Evolutionary conservation across 139 green algal species (phyloP).

Genomic region (Picochlorum sp.): DNA sequence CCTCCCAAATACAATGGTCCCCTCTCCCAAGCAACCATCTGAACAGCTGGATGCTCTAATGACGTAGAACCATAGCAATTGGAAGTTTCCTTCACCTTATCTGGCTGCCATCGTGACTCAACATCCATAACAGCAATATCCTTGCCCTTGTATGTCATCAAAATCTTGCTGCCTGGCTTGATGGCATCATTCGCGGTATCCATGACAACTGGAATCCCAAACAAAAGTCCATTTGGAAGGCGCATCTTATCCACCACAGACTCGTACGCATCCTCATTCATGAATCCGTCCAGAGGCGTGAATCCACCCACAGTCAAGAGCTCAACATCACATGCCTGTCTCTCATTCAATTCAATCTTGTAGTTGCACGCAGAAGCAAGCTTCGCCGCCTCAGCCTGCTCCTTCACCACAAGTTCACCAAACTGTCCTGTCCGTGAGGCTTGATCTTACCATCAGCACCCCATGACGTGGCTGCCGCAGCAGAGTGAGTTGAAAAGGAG

Average conservation of each 20-base stretch:
- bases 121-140: conserved; percentile 74
- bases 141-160: conserved; percentile 80
- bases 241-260: conserved; percentile 68
- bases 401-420: conserved; percentile 26
- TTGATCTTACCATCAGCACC: conserved; percentile 24
- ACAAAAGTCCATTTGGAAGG: conserved; percentile 57
- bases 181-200: conserved; percentile 70
- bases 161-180: conserved; percentile 59
- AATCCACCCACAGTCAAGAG: conserved; percentile 78
- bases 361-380: conserved; percentile 42
- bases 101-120: conserved; percentile 71
- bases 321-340: conserved; percentile 85
- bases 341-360: conserved; percentile 69
- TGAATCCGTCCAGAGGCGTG: conserved; percentile 81
- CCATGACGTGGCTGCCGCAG: not conserved
- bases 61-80: conserved; percentile 79
- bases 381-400: conserved; percentile 19
- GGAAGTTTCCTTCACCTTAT: conserved; percentile 62
- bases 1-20: conserved; percentile 44
- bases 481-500: not conserved
- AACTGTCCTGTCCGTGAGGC: conserved; percentile 20
- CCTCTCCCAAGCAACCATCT: conserved; percentile 85
- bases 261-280: conserved; percentile 72
- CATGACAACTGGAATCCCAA: conserved; percentile 83
- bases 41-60: conserved; percentile 89